These are phyloP conservation scores for Camellia oleifera DNA, from an alignment of 179 eudicot genomes.

Conservation along the genomic window DNA sequence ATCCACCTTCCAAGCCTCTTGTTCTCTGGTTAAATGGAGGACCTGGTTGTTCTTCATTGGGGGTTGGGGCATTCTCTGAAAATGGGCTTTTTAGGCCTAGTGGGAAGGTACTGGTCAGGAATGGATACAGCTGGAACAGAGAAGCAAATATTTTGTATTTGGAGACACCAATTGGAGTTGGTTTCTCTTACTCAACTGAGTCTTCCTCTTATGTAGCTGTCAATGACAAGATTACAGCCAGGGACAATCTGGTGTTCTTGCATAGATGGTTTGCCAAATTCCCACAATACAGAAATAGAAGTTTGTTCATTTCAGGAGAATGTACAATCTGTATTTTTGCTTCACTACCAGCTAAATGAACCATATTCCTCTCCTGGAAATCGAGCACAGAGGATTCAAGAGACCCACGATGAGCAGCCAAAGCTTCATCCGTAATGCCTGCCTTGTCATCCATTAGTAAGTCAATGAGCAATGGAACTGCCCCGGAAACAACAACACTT, in stretches of 20 bases:
- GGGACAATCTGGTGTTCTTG: slow-evolving; percentile 55
- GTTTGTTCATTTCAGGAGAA: slow-evolving; percentile 59
- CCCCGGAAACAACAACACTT: slow-evolving; percentile 37
- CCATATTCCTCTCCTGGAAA: no score
- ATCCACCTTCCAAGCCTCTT: slow-evolving; percentile 52
- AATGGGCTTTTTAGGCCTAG: slow-evolving; percentile 70
- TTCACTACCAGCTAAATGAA: no score
- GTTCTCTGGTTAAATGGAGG: slow-evolving; percentile 79
- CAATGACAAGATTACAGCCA: slow-evolving; percentile 55
- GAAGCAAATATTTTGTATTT: slow-evolving; percentile 65
- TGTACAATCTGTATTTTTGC: no score
- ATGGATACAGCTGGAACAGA: slow-evolving; percentile 64
- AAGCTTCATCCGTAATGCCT: slow-evolving; percentile 61
- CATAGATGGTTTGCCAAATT: slow-evolving; percentile 55
- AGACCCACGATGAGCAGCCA: no score
- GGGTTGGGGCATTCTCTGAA: slow-evolving; percentile 74
- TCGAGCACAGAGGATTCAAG: no score
- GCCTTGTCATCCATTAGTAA: slow-evolving; percentile 55
- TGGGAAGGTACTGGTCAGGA: slow-evolving; percentile 47
- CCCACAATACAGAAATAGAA: slow-evolving; percentile 55
- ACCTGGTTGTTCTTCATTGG: slow-evolving; percentile 70
- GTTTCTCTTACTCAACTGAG: slow-evolving; percentile 52
- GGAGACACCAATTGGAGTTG: slow-evolving; percentile 71
- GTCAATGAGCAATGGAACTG: slow-evolving; percentile 51
- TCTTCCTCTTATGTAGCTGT: slow-evolving; percentile 45